phyloP scores from a whole-genome alignment of 331 rosid genomes.

The Stylosanthes scabra region DNA sequence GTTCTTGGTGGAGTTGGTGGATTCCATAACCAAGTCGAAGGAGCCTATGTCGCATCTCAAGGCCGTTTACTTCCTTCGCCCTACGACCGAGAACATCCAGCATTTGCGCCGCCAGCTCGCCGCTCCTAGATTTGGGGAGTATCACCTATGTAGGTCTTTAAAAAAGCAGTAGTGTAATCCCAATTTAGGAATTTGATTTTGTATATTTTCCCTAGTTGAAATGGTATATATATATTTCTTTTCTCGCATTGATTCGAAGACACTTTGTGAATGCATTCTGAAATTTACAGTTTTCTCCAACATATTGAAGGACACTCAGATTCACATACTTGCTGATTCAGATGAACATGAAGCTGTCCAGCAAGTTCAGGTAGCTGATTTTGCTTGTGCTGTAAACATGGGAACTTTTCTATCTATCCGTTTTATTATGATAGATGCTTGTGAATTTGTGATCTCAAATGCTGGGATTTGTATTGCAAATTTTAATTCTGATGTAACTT shows the following conservation, averaged over 20 bases:
- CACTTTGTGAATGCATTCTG: constrained; percentile 50
- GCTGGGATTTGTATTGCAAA: constrained; percentile 27
- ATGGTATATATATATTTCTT: constrained; percentile 2
- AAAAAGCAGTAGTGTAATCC: constrained; percentile 4
- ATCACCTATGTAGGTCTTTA: constrained; percentile 80
- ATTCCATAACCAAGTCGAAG: constrained; percentile 76
- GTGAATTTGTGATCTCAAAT: constrained; percentile 27
- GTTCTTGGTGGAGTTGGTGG: constrained; percentile 88
- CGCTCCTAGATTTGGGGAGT: constrained; percentile 92
- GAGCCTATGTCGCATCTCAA: constrained; percentile 95
- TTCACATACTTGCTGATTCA: constrained; percentile 89
- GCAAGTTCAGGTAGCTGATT: constrained; percentile 81
- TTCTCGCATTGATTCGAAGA: constrained; percentile 46
- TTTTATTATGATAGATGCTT: constrained; percentile 15
- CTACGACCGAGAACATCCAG: constrained; percentile 85
- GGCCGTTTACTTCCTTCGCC: constrained; percentile 87
- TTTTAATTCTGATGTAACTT: constrained; percentile 40
- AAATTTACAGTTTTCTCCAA: constrained; percentile 95
- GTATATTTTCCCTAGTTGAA: constrained; percentile 26
- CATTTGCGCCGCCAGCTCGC: constrained; percentile 77
- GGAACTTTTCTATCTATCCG: constrained; percentile 12
- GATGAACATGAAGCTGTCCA: constrained; percentile 96
- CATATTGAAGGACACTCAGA: constrained; percentile 92
- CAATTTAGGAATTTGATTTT: constrained; percentile 34
- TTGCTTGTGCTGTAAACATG: background rate